These are phyloP conservation scores for Saturnispora galanensis DNA, from an alignment of 805 yeast genomes.

Conservation along the genomic window DNA sequence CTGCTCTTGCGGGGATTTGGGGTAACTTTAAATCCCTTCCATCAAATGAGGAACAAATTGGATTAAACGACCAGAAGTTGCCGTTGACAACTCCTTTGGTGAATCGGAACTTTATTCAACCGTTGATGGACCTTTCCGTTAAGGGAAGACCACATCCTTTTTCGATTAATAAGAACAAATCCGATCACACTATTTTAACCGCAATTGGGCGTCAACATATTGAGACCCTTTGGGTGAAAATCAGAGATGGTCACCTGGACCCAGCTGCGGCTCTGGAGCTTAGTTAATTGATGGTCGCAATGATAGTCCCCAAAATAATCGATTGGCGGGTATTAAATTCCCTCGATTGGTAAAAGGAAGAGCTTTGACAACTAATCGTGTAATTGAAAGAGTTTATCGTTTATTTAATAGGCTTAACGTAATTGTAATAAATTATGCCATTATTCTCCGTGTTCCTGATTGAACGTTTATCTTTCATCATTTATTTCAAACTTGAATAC, in stretches of 20 bases:
- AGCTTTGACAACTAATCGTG: too few relatives aligned
- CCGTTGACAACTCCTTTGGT: constrained; percentile 6
- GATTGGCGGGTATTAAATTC: too few relatives aligned
- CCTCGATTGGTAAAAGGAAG: too few relatives aligned
- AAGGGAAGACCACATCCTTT: constrained; percentile 16
- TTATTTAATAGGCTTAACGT: too few relatives aligned
- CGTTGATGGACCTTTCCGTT: constrained; percentile 9
- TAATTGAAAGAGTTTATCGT: too few relatives aligned
- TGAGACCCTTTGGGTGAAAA: constrained; percentile 9
- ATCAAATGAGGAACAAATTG: constrained; percentile 28
- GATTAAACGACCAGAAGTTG: constrained; percentile 14
- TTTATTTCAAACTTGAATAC: too few relatives aligned
- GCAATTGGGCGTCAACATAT: constrained; percentile 8
- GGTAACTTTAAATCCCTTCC: constrained; percentile 34
- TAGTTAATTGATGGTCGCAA: background rate
- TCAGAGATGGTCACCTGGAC: constrained; percentile 13
- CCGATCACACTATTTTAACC: constrained; percentile 12
- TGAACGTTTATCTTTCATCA: too few relatives aligned
- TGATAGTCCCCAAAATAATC: too few relatives aligned
- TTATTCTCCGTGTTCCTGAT: too few relatives aligned
- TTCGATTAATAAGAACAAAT: constrained; percentile 7
- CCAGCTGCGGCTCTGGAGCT: background rate
- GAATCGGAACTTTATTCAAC: constrained; percentile 11
- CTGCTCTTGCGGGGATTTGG: constrained; percentile 50
- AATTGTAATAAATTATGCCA: too few relatives aligned